phyloP scores from a whole-genome alignment of 1,139 yeast genomes.

The Candida glucosophila region DNA sequence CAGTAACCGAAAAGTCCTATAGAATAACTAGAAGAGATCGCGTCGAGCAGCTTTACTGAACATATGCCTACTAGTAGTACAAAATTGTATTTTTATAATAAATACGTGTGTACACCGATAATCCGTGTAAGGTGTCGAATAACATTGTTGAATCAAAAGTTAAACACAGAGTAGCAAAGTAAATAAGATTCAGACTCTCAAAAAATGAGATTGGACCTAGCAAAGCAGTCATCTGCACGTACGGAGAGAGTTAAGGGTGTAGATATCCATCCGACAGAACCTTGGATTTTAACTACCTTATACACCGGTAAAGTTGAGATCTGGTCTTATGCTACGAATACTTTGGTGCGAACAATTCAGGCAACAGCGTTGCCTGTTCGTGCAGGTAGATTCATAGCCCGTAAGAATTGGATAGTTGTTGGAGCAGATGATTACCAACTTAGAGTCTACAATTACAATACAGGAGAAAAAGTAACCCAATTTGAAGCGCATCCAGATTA shows the following conservation, averaged over 20 bases:
- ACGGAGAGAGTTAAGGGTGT: conserved; percentile 96
- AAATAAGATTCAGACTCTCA: too few relatives aligned
- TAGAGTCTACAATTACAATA: conserved; percentile 88
- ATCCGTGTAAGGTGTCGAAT: too few relatives aligned
- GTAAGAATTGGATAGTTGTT: conserved; percentile 95
- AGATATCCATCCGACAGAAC: conserved; percentile 96
- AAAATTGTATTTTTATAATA: conserved; percentile 1
- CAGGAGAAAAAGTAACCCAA: conserved; percentile 88
- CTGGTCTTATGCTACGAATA: conserved; percentile 82
- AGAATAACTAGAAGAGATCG: conserved; percentile 28
- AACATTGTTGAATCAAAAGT: too few relatives aligned
- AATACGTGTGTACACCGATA: too few relatives aligned
- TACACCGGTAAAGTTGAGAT: conserved; percentile 85
- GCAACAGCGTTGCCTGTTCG: conserved; percentile 94
- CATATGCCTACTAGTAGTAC: too few relatives aligned
- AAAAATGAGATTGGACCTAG: conserved; percentile 39
- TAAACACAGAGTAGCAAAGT: too few relatives aligned
- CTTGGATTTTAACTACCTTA: conserved; percentile 86
- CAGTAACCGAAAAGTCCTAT: conserved; percentile 27
- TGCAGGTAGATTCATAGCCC: conserved; percentile 88
- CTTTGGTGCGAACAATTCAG: conserved; percentile 47
- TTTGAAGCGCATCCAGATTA: conserved; percentile 98
- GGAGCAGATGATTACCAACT: conserved; percentile 95
- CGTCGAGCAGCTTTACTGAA: conserved; percentile 32
- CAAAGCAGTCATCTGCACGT: conserved; percentile 76